Evolutionary conservation across 192 early-diverging fungal genomes (phyloP).

Genomic region (Coemansia sp.): DNA sequence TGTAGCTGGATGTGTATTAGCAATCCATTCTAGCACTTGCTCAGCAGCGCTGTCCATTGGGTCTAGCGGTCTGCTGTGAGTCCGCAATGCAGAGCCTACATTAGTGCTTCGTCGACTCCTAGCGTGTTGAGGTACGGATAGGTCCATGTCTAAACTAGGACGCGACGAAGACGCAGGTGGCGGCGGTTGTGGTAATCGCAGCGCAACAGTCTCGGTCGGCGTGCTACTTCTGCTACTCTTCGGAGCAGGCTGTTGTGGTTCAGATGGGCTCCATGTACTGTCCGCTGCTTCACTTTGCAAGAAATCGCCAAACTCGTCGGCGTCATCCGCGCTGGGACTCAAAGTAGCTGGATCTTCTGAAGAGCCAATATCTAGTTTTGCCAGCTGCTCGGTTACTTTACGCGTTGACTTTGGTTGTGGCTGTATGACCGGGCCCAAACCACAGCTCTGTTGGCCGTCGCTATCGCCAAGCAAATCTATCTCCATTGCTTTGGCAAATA

Average conservation of each 20-base stretch:
- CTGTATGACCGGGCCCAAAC: conserved; percentile 21
- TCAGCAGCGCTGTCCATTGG: conserved; percentile 6
- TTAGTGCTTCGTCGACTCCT: conserved; percentile 3
- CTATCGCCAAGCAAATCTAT: conserved; percentile 25
- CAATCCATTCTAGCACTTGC: conserved; percentile 35
- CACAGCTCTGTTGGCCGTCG: background rate
- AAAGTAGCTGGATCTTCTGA: background rate
- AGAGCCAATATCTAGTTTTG: background rate
- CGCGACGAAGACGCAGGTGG: conserved; percentile 11
- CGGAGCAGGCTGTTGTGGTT: background rate
- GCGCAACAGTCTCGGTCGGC: background rate
- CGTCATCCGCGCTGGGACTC: background rate
- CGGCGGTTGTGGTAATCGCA: conserved; percentile 9
- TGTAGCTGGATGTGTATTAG: background rate
- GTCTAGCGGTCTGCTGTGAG: background rate
- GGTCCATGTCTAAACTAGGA: background rate
- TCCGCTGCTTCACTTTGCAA: conserved; percentile 11
- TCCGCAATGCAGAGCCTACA: background rate
- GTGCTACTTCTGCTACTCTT: background rate
- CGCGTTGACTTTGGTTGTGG: conserved; percentile 8
- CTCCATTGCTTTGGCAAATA: conserved; percentile 6
- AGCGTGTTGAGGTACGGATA: background rate
- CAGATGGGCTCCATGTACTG: background rate
- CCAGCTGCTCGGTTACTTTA: background rate
- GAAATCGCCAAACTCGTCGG: conserved; percentile 42